Evolutionary conservation across 2,329 filamentous ascomycete genomes (phyloP), one percentile per base, ranked within the genome.

Genomic region (Dendryphion nanum): DNA sequence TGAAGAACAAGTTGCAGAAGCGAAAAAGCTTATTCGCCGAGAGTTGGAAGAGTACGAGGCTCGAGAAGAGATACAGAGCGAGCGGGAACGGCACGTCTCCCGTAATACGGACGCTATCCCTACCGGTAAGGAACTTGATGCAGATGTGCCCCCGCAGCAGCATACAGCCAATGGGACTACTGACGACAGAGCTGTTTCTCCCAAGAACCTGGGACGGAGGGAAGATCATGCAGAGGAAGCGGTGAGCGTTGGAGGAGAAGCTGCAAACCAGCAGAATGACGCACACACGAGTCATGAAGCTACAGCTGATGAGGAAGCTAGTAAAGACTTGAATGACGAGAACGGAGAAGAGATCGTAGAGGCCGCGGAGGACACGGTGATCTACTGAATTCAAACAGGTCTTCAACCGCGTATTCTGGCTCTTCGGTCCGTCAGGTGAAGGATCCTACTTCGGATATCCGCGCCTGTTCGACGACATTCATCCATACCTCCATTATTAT

Each of bases 321-420:
- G 66, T 55, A 69, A 68, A 57, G 55, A 73, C 30, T 72, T 41
- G 60, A 77, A 51, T 76, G 85, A 90, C 55, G 82, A 89, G 45
- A 76, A 78, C 35, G 85, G 81, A 37, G 86, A 90, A 56, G 83
- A 91, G 40, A 76, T 94, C 49, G 82, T 93, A 37, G 86, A 89
- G 64, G 86, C 85, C 38, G 87, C 89, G 43, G 89, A 96, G 70
- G 89, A 95, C 57, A 89, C 85, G 53, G 88, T 95, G 37, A 91
- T 95, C 42, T 95, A 95, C 71, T 95, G 71, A 77, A 29, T 29
- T 37, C 18, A 28, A 30, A n/a, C n/a, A n/a, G n/a, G n/a, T n/a
- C n/a, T n/a, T n/a, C n/a, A n/a, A n/a, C n/a, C n/a, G n/a, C n/a
- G n/a, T n/a, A n/a, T n/a, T n/a, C n/a, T n/a, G n/a, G n/a, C n/a